Percentiles rank a stretch among this genome's conserved stretches.
phyloP scores from a whole-genome alignment of 164 flowering plant genomes.

The Chloranthus sessilifolius region DNA sequence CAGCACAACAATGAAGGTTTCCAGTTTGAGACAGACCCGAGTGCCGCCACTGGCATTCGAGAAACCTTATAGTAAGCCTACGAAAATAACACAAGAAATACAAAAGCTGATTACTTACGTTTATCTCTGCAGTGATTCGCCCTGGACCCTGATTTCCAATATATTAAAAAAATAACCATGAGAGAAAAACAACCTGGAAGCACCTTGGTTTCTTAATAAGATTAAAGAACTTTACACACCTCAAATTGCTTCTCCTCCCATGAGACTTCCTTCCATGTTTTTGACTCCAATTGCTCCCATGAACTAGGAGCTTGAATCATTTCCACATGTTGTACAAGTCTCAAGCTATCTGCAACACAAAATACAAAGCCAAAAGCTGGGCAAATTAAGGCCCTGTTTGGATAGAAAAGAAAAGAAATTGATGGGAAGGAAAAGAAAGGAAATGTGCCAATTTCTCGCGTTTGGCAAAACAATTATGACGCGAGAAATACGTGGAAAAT shows the following conservation, averaged over 20 bases:
- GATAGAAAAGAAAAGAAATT: no score
- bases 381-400: not conserved
- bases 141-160: conserved; percentile 48
- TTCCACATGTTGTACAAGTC: conserved; percentile 77
- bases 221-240: conserved; percentile 29
- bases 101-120: conserved; percentile 32
- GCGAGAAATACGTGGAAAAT: no score
- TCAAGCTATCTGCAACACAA: conserved; percentile 63
- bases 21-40: not conserved
- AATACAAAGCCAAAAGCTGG: no score
- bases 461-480: no score
- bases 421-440: no score
- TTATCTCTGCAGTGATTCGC: conserved; percentile 51
- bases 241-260: conserved; percentile 68
- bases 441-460: no score
- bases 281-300: conserved; percentile 42
- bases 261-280: conserved; percentile 48
- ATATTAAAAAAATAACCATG: not conserved
- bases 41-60: not conserved
- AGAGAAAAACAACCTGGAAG: not conserved
- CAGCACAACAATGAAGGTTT: not conserved
- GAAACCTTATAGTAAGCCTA: not conserved
- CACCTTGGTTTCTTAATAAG: not conserved
- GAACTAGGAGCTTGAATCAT: conserved; percentile 53
- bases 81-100: not conserved